Conservation (phyloP, 2,329 filamentous ascomycete genomes). For the Lachnum nothofagi region DNA sequence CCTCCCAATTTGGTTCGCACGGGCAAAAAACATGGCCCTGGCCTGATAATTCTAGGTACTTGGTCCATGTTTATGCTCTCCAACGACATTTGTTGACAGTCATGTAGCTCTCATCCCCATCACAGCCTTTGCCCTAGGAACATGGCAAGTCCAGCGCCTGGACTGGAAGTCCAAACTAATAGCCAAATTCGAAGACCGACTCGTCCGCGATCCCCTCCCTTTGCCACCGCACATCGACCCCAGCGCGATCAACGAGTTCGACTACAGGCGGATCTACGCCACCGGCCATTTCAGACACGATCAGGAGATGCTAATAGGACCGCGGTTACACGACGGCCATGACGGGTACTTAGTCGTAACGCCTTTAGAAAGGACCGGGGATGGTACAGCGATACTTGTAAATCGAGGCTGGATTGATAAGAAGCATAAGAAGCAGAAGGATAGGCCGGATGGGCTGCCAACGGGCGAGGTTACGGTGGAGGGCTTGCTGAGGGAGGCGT, state of each 20-base stretch:
- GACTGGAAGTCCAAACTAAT: slow-evolving; percentile 92
- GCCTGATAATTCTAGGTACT: slow-evolving; percentile 70
- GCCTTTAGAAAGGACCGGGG: slow-evolving; percentile 68
- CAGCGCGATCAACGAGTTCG: slow-evolving; percentile 77
- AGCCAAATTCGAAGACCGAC: slow-evolving; percentile 84
- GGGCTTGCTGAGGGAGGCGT: slow-evolving; percentile 80
- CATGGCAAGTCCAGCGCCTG: slow-evolving; percentile 91
- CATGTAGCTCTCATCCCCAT: slow-evolving; percentile 65
- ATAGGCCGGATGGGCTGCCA: slow-evolving; percentile 61
- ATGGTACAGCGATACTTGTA: slow-evolving; percentile 69
- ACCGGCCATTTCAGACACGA: slow-evolving; percentile 75
- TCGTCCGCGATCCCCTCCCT: slow-evolving; percentile 78
- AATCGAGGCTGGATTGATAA: slow-evolving; percentile 90
- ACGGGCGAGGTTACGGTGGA: slow-evolving; percentile 70
- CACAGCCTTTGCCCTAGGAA: slow-evolving; percentile 83
- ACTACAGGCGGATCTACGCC: slow-evolving; percentile 79
- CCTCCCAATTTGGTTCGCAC: slow-evolving; percentile 76
- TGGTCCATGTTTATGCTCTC: slow-evolving; percentile 1
- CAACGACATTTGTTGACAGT: slow-evolving; percentile 4
- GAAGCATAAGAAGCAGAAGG: slow-evolving; percentile 60
- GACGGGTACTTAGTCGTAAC: slow-evolving; percentile 91
- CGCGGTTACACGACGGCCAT: slow-evolving; percentile 80
- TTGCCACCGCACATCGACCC: slow-evolving; percentile 80
- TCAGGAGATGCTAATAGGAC: slow-evolving; percentile 92
- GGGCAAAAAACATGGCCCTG: slow-evolving; percentile 67